phyloP scores from a whole-genome alignment of 176 grass and related monocot genomes.

The Alopecurus myosuroides region DNA sequence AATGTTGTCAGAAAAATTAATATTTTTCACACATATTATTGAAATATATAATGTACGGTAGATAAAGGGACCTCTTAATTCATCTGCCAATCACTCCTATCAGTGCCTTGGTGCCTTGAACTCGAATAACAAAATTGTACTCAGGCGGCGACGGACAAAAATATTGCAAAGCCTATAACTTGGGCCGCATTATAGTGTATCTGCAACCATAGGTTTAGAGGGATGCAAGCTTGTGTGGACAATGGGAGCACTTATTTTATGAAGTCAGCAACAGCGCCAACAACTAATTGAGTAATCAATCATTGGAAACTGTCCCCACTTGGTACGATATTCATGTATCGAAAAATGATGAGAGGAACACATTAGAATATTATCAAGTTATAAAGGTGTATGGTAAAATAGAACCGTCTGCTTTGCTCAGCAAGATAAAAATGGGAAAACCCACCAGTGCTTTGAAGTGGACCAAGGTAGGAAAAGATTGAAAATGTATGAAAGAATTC shows the following conservation, averaged over 20 bases:
- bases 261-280: neutral
- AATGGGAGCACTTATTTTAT: conserved; percentile 18
- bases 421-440: conserved; percentile 3
- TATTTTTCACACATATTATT: neutral
- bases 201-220: conserved; percentile 1
- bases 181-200: conserved; percentile 32
- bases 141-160: conserved; percentile 3
- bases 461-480: neutral
- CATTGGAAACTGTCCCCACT: conserved; percentile 25
- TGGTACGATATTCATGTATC: conserved; percentile 26
- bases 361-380: conserved; percentile 17
- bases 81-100: neutral
- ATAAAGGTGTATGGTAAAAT: conserved; percentile 13
- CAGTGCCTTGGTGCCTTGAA: neutral
- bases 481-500: neutral
- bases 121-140: conserved; percentile 12
- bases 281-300: conserved; percentile 30
- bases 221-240: conserved; percentile 12
- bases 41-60: conserved; percentile 6
- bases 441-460: conserved; percentile 3
- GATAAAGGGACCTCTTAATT: conserved; percentile 24
- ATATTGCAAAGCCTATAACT: conserved; percentile 26
- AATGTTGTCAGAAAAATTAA: conserved; percentile 19
- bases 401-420: neutral
- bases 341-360: conserved; percentile 7